Evolutionary conservation across 1,284 basidiomycete species (phyloP).

Genomic region (Cystobasidiaceae sp.): DNA sequence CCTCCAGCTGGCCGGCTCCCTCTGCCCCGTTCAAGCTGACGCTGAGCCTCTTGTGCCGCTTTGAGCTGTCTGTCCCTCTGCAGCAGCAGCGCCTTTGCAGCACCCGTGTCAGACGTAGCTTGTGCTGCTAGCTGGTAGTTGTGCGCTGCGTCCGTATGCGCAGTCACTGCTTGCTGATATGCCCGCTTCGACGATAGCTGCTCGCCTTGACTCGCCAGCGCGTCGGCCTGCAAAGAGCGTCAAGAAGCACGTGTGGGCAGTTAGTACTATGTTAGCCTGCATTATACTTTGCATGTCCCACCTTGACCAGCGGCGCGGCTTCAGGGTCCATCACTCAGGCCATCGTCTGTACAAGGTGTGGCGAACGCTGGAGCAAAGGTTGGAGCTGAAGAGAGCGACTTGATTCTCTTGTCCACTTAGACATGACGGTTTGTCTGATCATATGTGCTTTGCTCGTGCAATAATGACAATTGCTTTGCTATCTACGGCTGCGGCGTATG

Average conservation of each 20-base stretch:
- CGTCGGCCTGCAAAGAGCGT: slow-evolving; percentile 18
- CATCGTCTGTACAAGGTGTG: background rate
- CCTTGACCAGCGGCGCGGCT: slow-evolving; percentile 25
- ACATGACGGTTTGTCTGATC: too few relatives aligned
- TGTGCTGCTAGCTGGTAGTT: slow-evolving; percentile 30
- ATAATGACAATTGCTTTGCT: too few relatives aligned
- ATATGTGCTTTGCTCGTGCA: too few relatives aligned
- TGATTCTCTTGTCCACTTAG: too few relatives aligned
- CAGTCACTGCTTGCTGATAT: slow-evolving; percentile 25
- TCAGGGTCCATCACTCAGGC: slow-evolving; percentile 18
- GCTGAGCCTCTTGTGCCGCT: background rate
- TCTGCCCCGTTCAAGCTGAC: slow-evolving; percentile 10
- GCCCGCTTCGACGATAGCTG: slow-evolving; percentile 15
- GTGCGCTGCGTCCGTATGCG: slow-evolving; percentile 19
- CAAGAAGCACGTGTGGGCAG: too few relatives aligned
- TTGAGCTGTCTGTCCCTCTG: slow-evolving; percentile 27
- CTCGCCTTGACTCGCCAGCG: slow-evolving; percentile 22
- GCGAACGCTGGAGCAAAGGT: too few relatives aligned
- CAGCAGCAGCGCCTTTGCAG: slow-evolving; percentile 24
- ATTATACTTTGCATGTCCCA: background rate
- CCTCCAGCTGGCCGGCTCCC: background rate
- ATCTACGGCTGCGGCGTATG: too few relatives aligned
- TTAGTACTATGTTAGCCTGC: too few relatives aligned
- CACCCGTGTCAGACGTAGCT: slow-evolving; percentile 12
- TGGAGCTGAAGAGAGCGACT: too few relatives aligned